A percentile compares a stretch with the other conserved stretches of the same genome.
These are phyloP conservation scores for Mediolabrus comicus DNA, from an alignment of 108 stramenopile genomes.

Conservation along the genomic window DNA sequence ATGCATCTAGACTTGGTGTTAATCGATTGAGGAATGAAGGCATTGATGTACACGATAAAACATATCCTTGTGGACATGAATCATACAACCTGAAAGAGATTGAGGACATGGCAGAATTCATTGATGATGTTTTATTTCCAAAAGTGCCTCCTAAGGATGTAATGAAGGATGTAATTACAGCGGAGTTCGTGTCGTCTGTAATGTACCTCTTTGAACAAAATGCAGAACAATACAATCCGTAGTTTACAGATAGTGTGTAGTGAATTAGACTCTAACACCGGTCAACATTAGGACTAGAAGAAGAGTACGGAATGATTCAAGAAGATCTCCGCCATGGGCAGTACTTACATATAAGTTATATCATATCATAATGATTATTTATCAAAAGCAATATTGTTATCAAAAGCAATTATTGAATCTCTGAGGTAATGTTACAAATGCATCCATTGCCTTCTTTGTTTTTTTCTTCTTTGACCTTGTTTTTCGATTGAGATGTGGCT, in stretches of 20 bases:
- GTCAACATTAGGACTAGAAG: too few relatives aligned
- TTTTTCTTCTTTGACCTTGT: not conserved
- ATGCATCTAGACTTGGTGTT: slow-evolving; percentile 67
- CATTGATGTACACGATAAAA: slow-evolving; percentile 17
- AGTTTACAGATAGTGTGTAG: not conserved
- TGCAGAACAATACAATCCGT: not conserved
- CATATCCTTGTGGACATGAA: slow-evolving; percentile 62
- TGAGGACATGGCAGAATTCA: slow-evolving; percentile 56
- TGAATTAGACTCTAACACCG: not conserved
- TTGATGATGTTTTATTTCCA: slow-evolving; percentile 43
- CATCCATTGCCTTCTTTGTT: not conserved
- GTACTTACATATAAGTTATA: too few relatives aligned
- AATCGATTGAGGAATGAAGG: slow-evolving; percentile 35
- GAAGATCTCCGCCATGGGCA: too few relatives aligned
- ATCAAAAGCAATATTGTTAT: too few relatives aligned
- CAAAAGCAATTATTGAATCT: too few relatives aligned
- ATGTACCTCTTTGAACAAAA: slow-evolving; percentile 5
- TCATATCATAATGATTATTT: too few relatives aligned
- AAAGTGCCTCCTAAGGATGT: not conserved
- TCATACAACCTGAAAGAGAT: slow-evolving; percentile 55
- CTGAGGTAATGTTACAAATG: not conserved
- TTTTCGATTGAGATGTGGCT: slow-evolving; percentile 14
- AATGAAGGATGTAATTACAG: not conserved
- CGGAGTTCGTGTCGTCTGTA: slow-evolving; percentile 5
- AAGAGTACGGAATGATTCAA: too few relatives aligned